Evolutionary conservation across 805 yeast genomes (phyloP).

Genomic region (Cyberlindnera samutprakarnensis): DNA sequence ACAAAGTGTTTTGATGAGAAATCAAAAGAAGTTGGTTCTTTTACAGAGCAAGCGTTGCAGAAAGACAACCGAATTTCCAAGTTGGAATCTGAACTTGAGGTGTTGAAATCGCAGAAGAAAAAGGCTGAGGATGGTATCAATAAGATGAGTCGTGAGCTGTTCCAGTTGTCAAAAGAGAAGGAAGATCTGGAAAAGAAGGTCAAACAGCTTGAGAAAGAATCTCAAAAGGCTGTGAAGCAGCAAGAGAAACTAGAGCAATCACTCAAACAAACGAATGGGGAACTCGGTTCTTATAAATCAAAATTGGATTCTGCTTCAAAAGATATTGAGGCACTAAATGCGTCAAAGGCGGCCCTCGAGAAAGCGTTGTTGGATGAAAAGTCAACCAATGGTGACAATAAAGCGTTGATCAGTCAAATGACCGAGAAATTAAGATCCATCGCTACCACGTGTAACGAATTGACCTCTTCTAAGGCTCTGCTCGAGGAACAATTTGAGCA

Average conservation of each 20-base stretch:
- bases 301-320: slow-evolving; percentile 5
- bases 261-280: slow-evolving; percentile 13
- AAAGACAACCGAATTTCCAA: slow-evolving; percentile 17
- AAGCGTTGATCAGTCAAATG: slow-evolving; percentile 31
- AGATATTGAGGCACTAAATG: slow-evolving; percentile 1
- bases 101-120: slow-evolving; percentile 32
- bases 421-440: slow-evolving; percentile 39
- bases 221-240: slow-evolving; percentile 17
- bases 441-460: slow-evolving; percentile 26
- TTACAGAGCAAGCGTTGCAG: slow-evolving; percentile 10
- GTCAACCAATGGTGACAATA: slow-evolving; percentile 17
- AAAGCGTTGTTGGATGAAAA: slow-evolving; percentile 22
- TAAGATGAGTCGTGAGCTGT: slow-evolving; percentile 80
- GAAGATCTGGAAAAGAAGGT: slow-evolving; percentile 39
- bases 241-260: slow-evolving; percentile 14
- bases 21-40: slow-evolving; percentile 21
- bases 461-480: slow-evolving; percentile 19
- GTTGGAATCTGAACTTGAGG: slow-evolving; percentile 22
- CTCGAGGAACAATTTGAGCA: slow-evolving; percentile 13
- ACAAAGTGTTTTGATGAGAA: slow-evolving; percentile 27
- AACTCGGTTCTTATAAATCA: slow-evolving; percentile 6
- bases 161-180: slow-evolving; percentile 55
- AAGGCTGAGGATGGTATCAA: slow-evolving; percentile 83
- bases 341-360: slow-evolving; percentile 8
- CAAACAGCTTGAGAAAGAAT: slow-evolving; percentile 30